These are phyloP conservation scores for Aspergillus pseudoviridinutans DNA, from an alignment of 2,329 filamentous ascomycete genomes.

Conservation along the genomic window DNA sequence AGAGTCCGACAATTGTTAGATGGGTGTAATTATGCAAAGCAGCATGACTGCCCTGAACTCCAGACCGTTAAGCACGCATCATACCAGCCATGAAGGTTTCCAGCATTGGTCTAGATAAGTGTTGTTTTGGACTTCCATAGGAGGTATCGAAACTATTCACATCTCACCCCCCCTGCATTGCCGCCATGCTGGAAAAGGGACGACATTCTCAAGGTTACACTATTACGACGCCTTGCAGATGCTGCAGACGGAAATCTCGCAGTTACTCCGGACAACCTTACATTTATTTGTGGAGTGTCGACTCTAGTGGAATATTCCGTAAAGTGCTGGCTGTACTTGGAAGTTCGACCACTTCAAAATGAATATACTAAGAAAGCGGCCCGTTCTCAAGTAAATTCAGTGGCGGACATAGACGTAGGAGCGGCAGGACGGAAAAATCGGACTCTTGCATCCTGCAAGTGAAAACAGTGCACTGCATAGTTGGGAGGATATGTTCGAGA, in stretches of 20 bases:
- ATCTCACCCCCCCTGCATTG: constrained; percentile 18
- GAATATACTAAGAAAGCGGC: neutral
- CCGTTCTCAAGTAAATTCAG: constrained; percentile 1
- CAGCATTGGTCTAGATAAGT: neutral
- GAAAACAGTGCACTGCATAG: neutral
- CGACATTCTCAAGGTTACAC: constrained; percentile 8
- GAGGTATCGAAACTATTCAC: constrained; percentile 4
- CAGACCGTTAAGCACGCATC: no score
- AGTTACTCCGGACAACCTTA: neutral
- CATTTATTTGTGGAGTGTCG: neutral
- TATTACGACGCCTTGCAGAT: constrained; percentile 25
- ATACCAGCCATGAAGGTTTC: neutral
- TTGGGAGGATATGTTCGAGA: neutral
- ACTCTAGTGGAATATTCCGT: neutral
- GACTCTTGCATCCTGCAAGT: neutral
- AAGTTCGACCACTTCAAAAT: no score
- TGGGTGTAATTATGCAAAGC: neutral
- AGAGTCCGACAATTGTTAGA: neutral
- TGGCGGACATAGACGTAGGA: neutral
- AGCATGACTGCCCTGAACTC: neutral
- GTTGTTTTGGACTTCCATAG: neutral
- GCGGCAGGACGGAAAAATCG: neutral
- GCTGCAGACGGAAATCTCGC: neutral
- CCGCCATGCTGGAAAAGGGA: constrained; percentile 6
- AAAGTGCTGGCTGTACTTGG: neutral